A percentile compares a stretch with the other conserved stretches of the same genome.
Conservation (phyloP, 2,329 filamentous ascomycete species). For the Pseudodiploospora longispora region DNA sequence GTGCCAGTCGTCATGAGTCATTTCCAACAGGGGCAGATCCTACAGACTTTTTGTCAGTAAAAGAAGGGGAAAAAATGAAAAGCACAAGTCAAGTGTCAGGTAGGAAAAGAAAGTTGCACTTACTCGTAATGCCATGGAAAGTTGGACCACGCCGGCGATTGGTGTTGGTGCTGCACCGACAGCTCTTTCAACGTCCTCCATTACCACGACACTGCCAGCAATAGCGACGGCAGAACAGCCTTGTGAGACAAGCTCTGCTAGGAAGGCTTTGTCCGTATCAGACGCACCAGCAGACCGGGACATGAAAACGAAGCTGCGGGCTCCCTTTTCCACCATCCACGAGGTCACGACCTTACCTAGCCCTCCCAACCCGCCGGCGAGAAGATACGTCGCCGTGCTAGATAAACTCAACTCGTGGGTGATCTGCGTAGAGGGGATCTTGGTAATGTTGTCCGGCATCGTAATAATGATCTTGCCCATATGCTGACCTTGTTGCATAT, state of each 20-base stretch:
- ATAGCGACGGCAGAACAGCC: slow-evolving; percentile 3
- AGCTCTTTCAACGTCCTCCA: slow-evolving; percentile 7
- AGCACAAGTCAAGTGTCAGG: not conserved
- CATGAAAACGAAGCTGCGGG: slow-evolving; percentile 5
- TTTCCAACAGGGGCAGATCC: slow-evolving; percentile 12
- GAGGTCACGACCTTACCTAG: slow-evolving; percentile 14
- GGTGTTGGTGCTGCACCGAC: slow-evolving; percentile 17
- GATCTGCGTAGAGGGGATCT: not conserved
- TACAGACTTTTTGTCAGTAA: not conserved
- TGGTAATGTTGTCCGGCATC: not conserved
- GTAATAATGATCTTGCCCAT: slow-evolving; percentile 20
- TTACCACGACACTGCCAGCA: slow-evolving; percentile 3
- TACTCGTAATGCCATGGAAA: slow-evolving; percentile 23
- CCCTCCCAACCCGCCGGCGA: slow-evolving; percentile 18
- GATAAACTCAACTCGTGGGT: not conserved
- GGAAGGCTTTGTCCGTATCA: slow-evolving; percentile 1
- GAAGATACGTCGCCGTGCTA: slow-evolving; percentile 10
- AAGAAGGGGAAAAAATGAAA: no score
- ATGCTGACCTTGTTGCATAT: slow-evolving; percentile 31
- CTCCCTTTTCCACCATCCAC: slow-evolving; percentile 17
- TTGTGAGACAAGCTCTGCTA: slow-evolving; percentile 5
- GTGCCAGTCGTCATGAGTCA: slow-evolving; percentile 17
- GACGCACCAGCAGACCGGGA: slow-evolving; percentile 7
- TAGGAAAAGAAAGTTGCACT: not conserved
- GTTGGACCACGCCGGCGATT: slow-evolving; percentile 28